Conservation (phyloP, 176 grass and related monocot genomes). For the Carex kokanica region DNA sequence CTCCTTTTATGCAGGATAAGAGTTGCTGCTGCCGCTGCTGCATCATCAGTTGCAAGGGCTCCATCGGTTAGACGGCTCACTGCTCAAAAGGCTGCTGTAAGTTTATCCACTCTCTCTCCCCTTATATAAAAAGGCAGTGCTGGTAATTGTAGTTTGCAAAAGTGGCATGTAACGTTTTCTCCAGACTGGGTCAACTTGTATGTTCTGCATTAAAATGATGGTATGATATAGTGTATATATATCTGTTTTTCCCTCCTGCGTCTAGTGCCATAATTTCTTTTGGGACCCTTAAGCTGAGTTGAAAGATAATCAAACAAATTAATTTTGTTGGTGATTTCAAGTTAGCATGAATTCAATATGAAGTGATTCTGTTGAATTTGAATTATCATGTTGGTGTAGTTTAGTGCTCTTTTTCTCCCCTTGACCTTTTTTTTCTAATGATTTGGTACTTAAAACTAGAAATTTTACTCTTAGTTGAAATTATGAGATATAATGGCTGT, state of each 20-base stretch:
- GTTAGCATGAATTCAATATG: neutral
- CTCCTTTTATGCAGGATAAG: conserved; percentile 58
- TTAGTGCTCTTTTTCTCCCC: neutral
- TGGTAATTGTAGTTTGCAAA: neutral
- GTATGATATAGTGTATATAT: too few species aligned
- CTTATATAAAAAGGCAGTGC: neutral
- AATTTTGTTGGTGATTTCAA: neutral
- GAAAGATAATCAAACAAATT: neutral
- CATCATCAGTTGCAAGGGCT: conserved; percentile 94
- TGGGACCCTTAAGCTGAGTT: too few species aligned
- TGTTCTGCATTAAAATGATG: too few species aligned
- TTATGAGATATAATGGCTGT: neutral
- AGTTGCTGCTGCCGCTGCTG: conserved; percentile 84
- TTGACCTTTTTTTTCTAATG: neutral
- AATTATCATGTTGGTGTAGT: neutral
- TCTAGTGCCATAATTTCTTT: too few species aligned
- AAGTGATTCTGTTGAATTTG: neutral
- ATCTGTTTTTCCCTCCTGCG: too few species aligned
- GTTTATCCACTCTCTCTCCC: conserved; percentile 33
- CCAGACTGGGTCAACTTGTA: neutral
- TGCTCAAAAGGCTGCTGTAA: conserved; percentile 71
- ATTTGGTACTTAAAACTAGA: neutral
- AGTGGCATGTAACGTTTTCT: neutral
- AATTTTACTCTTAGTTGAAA: neutral
- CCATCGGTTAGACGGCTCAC: conserved; percentile 84